phyloP scores from a whole-genome alignment of 495 filamentous ascomycete species.

The Xylaria telfairii region DNA sequence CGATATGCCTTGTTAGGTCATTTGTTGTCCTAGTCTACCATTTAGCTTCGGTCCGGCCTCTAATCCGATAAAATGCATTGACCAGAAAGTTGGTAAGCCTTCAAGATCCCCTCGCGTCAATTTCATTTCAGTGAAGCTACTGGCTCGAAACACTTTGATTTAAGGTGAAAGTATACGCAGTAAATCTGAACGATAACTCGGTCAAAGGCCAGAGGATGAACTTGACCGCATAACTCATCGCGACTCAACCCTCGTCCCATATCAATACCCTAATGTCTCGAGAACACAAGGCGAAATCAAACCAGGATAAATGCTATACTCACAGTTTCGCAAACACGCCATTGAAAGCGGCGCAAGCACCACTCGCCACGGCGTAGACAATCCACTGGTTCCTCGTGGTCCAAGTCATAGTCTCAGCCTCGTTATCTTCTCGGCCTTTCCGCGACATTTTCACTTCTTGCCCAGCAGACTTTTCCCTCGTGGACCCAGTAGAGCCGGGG shows the following conservation, averaged over 20 bases:
- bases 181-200: not conserved
- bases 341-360: constrained; percentile 90
- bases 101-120: not conserved
- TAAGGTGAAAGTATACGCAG: too few species aligned
- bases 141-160: not conserved
- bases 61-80: not conserved
- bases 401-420: constrained; percentile 38
- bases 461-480: not conserved
- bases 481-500: not conserved
- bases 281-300: not conserved
- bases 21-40: constrained; percentile 73
- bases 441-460: not conserved
- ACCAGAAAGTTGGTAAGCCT: not conserved
- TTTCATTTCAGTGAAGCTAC: not conserved
- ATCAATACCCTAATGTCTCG: not conserved
- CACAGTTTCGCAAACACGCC: constrained; percentile 97
- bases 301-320: constrained; percentile 32
- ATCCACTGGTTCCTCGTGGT: constrained; percentile 68
- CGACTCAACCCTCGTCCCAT: not conserved
- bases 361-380: constrained; percentile 80
- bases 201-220: not conserved
- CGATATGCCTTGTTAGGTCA: constrained; percentile 74
- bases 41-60: not conserved
- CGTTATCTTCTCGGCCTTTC: not conserved
- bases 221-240: not conserved